Conservation (phyloP, 164 flowering plant species). For the Protea cynaroides region DNA sequence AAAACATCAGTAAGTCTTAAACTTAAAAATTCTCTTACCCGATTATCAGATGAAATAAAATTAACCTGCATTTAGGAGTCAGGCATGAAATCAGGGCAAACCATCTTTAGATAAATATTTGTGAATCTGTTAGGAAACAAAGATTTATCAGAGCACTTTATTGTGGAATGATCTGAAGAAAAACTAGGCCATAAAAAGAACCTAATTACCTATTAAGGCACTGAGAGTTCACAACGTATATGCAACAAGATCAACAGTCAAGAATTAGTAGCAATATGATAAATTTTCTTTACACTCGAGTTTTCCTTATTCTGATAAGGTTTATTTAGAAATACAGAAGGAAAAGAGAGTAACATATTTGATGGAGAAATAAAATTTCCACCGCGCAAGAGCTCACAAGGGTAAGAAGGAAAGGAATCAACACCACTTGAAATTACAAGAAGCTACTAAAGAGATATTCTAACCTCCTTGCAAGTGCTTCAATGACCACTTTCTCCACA, state of each 20-base stretch:
- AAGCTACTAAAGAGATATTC: no score
- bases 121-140: not conserved
- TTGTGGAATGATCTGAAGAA: not conserved
- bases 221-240: not conserved
- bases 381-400: no score
- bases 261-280: not conserved
- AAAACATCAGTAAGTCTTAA: no score
- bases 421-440: no score
- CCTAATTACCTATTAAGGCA: no score
- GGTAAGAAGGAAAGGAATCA: no score
- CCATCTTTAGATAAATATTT: not conserved
- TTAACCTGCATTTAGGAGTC: no score
- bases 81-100: not conserved
- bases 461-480: constrained; percentile 66
- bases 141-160: not conserved
- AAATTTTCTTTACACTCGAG: not conserved
- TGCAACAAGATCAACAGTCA: not conserved
- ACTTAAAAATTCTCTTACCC: no score
- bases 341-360: not conserved
- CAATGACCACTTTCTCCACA: constrained; percentile 47
- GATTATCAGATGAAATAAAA: no score
- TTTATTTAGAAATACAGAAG: not conserved
- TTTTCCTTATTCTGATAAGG: not conserved
- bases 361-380: not conserved
- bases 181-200: not conserved